phyloP scores from a whole-genome alignment of 345 rosid species.

The Eucalyptus sp. region DNA sequence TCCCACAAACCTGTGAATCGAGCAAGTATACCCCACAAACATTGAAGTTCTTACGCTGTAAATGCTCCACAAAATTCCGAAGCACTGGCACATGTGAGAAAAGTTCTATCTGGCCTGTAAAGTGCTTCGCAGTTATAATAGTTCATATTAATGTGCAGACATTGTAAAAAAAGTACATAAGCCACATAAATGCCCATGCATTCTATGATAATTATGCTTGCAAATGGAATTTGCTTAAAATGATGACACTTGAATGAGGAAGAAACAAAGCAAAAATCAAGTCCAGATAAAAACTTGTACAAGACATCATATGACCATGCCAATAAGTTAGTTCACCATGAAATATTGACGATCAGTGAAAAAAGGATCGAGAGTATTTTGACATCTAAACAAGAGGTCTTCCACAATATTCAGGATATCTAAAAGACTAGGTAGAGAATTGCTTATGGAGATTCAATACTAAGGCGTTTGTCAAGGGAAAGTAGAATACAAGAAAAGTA shows the following conservation, averaged over 20 bases:
- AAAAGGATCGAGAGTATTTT: background rate
- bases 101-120: conserved; percentile 79
- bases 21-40: conserved; percentile 81
- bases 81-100: conserved; percentile 90
- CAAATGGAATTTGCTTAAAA: background rate
- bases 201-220: background rate
- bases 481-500: background rate
- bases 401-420: background rate
- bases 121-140: background rate
- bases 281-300: background rate
- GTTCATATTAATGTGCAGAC: background rate
- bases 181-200: background rate
- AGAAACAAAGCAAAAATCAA: background rate
- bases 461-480: background rate
- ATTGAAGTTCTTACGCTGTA: conserved; percentile 68
- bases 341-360: background rate
- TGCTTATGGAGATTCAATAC: background rate
- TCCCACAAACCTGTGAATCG: conserved; percentile 75
- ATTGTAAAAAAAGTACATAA: background rate
- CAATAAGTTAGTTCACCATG: background rate
- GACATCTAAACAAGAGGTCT: background rate
- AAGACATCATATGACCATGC: background rate
- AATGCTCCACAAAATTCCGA: conserved; percentile 81
- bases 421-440: background rate
- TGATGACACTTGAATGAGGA: background rate